Conservation (phyloP, 148 eudicot genomes). For the Vaccinium darrowii region DNA sequence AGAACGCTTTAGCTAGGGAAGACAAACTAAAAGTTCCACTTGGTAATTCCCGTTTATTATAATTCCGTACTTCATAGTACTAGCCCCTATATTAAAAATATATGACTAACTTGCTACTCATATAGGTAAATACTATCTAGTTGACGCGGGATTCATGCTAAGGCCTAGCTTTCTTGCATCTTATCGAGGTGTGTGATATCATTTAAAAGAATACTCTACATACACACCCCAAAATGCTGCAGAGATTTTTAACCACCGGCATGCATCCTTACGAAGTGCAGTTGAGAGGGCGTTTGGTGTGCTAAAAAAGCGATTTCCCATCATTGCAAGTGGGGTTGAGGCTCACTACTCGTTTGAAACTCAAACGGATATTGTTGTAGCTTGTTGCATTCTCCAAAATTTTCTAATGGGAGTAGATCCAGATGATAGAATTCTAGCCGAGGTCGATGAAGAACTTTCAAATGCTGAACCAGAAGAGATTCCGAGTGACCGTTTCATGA, state of each 20-base stretch:
- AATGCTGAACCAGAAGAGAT: neutral
- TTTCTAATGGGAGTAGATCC: conserved; percentile 7
- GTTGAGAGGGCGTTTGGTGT: conserved; percentile 11
- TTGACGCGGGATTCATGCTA: neutral
- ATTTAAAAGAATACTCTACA: conserved; percentile 1
- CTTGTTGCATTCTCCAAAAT: conserved; percentile 14
- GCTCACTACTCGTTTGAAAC: neutral
- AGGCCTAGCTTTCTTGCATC: neutral
- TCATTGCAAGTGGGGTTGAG: neutral
- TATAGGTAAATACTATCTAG: neutral
- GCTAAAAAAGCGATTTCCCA: neutral
- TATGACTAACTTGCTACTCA: too few relatives aligned
- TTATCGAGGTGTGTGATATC: conserved; percentile 3
- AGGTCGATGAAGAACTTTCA: conserved; percentile 7
- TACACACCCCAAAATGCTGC: neutral
- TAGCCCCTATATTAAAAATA: too few relatives aligned
- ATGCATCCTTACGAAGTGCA: conserved; percentile 8
- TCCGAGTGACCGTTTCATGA: neutral
- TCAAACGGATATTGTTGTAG: neutral
- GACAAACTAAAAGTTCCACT: neutral
- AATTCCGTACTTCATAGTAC: too few relatives aligned
- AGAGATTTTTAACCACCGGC: conserved; percentile 13
- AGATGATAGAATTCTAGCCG: neutral
- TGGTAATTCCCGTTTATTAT: neutral
- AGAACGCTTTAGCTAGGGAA: neutral